These are phyloP conservation scores for Candida sojae DNA, from an alignment of 1,139 yeast species.

Conservation along the genomic window DNA sequence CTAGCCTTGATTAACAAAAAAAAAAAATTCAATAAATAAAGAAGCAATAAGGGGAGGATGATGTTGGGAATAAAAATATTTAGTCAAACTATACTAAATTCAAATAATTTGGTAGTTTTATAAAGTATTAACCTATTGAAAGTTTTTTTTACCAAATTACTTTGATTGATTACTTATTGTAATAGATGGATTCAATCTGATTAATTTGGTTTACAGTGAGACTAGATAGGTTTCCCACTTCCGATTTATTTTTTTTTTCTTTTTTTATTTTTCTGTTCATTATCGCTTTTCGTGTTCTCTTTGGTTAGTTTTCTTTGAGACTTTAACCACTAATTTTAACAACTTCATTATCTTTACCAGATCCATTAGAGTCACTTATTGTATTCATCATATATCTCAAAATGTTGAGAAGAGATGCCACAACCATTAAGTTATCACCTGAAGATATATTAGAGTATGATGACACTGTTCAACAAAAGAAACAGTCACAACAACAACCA, in stretches of 20 bases:
- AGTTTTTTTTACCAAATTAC: background rate
- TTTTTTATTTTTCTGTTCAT: no score
- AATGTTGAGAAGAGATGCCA: slow-evolving; percentile 67
- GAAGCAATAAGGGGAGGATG: background rate
- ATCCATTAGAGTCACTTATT: no score
- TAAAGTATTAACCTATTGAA: background rate
- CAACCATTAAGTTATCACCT: slow-evolving; percentile 63
- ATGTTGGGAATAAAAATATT: background rate
- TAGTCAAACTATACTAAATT: no score
- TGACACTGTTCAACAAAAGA: slow-evolving; percentile 28
- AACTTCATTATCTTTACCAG: no score
- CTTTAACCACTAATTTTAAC: no score
- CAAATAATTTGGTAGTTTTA: background rate
- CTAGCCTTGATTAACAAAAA: background rate
- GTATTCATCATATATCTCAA: no score
- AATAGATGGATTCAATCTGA: background rate
- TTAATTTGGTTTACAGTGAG: background rate
- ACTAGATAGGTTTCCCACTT: no score
- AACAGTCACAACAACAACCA: slow-evolving; percentile 10
- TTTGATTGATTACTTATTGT: background rate
- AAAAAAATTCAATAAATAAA: background rate
- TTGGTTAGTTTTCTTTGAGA: no score
- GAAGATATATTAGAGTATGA: slow-evolving; percentile 67
- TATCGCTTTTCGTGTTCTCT: no score
- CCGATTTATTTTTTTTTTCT: no score